Base-by-base conservation (phyloP, 225 moss, liverwort and hornwort genomes). In the Rhytidiadelphus loreus region DNA sequence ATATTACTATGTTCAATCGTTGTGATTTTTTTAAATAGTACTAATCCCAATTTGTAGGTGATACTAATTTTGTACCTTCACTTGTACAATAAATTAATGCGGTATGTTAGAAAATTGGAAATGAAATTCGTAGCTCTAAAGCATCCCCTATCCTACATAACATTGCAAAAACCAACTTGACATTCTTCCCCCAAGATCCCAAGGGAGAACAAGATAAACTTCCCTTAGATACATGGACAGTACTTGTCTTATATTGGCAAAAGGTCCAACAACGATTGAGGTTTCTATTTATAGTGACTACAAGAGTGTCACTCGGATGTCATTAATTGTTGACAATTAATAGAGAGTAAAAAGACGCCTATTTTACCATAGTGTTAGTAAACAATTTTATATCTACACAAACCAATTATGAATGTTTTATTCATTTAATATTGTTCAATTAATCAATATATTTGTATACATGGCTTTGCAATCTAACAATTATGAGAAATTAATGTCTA, bases 41-140 rank as follows among this genome's bases (percentile, higher is more conserved):
- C 0, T 7, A 39, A 69, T 69, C 4, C 7, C 4, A 69, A 23
- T 69, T 23, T 69, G 23, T 69, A 13, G 17, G 2, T 39, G 23
- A 69, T 1, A 39, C 7, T 69, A 69, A 22, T 7, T 68, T 39
- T 39, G 23, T 4, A n/a, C 7, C 10, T 6, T 69, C 68, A 69
- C 9, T 69, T n/a, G 2, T 39, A 22, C 5, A 3, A 68, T 11
- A 68, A n/a, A n/a, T n/a, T 22, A 68, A n/a, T 1, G 1, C 21
- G 0, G 12, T 12, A 7, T 4, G 0, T n/a, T 1, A n/a, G 2
- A 68, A 68, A 22, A 68, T 23, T 22, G 7, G 23, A n/a, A n/a
- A 66, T 68, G 22, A 68, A 66, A 21, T 66, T 0, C 2, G 1
- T 37, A 6, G 11, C 5, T 21, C 37, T 37, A 66, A 20, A 20